phyloP scores from a whole-genome alignment of 306 rosid species.

The Vigna trinervia region DNA sequence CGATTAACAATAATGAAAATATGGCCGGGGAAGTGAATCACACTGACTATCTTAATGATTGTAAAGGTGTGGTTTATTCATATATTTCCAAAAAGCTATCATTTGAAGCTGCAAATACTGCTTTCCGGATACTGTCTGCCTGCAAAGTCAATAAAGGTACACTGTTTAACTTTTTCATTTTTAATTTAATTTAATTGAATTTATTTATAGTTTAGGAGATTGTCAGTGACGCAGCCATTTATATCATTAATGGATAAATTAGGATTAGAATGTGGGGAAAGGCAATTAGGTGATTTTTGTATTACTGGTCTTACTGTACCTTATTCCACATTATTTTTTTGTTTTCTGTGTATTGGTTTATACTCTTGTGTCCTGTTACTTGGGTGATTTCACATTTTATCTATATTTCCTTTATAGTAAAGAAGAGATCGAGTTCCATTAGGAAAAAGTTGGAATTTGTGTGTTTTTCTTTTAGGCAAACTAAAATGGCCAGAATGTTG shows the following conservation, averaged over 20 bases:
- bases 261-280: not conserved
- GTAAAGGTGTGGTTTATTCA: conserved; percentile 94
- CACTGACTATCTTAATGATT: conserved; percentile 75
- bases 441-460: not conserved
- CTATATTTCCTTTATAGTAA: conserved; percentile 18
- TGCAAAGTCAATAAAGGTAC: conserved; percentile 99
- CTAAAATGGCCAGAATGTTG: conserved; percentile 8
- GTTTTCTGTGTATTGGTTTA: conserved; percentile 22
- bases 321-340: not conserved
- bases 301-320: not conserved
- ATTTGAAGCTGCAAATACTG: conserved; percentile 67
- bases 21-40: conserved; percentile 61
- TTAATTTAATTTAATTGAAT: not conserved
- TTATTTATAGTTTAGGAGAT: conserved; percentile 26
- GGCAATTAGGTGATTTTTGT: not conserved
- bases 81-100: conserved; percentile 79
- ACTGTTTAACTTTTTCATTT: conserved; percentile 7
- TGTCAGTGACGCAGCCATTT: conserved; percentile 16
- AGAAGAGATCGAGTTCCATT: not conserved
- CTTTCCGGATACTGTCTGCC: conserved; percentile 86
- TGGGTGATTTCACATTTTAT: conserved; percentile 13
- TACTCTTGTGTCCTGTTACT: not conserved
- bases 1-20: conserved; percentile 59
- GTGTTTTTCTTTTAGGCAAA: not conserved
- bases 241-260: conserved; percentile 13